Evolutionary conservation across 768 basidiomycete species (phyloP), one percentile per base, ranked within the genome.

Genomic region (Collybia sordida): DNA sequence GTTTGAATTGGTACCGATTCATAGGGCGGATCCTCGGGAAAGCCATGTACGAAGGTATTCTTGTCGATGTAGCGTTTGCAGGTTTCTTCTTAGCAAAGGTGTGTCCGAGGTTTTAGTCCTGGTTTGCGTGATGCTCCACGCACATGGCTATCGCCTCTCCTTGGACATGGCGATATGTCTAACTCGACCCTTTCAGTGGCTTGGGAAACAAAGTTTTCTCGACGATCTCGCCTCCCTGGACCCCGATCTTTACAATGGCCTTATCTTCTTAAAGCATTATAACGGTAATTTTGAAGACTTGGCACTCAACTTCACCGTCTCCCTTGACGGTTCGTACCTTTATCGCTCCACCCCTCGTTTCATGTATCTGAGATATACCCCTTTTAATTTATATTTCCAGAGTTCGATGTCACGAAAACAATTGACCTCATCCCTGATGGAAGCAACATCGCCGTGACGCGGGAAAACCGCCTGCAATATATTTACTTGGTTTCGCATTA

Each of bases 11-110:
- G 96, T 98, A 90, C 63, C 80, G 85, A 1, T 94, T 96, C 67
- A 88, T 98, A 52, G 97, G 97, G 0, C 78, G 92, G 1, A 90
- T 99, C 17, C 75, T 99, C 1, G 96, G 96, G 4, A 98, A 98
- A 64, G 97, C 96, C 0, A 76, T 99, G 64, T 98, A 99, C 59
- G 92, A 98, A 46, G 94, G 95, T 1, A 97, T 98, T 40, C 74
- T 99, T 6, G 86, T 96, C 14, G 93, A 98, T 55, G 93, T 98
- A 2, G 89, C 88, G 0, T 98, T 98, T 65, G 95, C 97, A 3
- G 83, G 85, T 2, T 99, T 98, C 75, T 98, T 98, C 78, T 75
- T 97, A 47, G 82, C 90, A 6, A 94, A 93, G 78, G 85, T 88
- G 45, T 27, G 69, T 59, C 15, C 15, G 3, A 6, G 9, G 31